These are phyloP conservation scores for Musa schizocarpa DNA, from an alignment of 176 grass and related monocot species.

Conservation along the genomic window DNA sequence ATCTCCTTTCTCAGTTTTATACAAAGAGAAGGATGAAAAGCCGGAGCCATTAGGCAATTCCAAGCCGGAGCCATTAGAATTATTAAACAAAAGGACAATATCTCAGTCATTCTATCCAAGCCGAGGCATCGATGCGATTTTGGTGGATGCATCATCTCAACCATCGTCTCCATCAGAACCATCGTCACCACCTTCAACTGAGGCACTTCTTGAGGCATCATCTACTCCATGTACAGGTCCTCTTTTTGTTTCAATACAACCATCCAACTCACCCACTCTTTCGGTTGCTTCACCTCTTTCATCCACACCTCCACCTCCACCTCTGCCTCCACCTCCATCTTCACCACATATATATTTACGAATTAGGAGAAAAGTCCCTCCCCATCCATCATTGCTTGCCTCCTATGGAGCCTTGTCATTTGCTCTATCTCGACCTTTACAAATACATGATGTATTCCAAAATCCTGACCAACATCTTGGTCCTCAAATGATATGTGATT, in stretches of 20 bases:
- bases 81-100: background rate
- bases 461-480: background rate
- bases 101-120: conserved; percentile 4
- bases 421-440: conserved; percentile 31
- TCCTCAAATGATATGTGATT: background rate
- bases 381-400: conserved; percentile 24
- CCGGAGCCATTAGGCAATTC: conserved; percentile 10
- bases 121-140: conserved; percentile 22
- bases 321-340: background rate
- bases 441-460: conserved; percentile 22
- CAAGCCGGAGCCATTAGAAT: no score
- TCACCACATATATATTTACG: background rate
- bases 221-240: conserved; percentile 23
- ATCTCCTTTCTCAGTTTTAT: conserved; percentile 15
- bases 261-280: background rate
- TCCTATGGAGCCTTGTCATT: conserved; percentile 24
- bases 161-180: conserved; percentile 15
- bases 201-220: conserved; percentile 21
- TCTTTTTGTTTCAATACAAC: conserved; percentile 3
- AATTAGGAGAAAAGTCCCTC: conserved; percentile 25
- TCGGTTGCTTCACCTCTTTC: no score
- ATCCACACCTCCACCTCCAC: background rate
- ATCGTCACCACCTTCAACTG: conserved; percentile 27
- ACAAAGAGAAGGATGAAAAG: conserved; percentile 11
- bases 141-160: conserved; percentile 16